Evolutionary conservation across 129 eudicot species (phyloP), one percentile per base, ranked within the genome.

Genomic region (Glebionis coronaria): DNA sequence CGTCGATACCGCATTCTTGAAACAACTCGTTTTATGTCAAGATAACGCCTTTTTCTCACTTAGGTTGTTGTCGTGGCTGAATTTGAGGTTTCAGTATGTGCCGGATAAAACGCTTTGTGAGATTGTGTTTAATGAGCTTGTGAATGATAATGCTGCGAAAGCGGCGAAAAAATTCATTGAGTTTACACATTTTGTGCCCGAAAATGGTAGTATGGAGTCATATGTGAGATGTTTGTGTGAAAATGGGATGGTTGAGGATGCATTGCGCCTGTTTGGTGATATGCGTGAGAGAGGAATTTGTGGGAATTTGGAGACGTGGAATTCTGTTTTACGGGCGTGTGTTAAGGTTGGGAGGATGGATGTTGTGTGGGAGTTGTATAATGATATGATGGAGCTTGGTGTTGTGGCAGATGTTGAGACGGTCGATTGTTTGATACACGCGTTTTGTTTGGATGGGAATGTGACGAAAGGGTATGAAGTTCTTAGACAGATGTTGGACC

Each of bases 351-450:
- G 87, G 15, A 27, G 69, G 64, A 58, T 74, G 16, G 82, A 82
- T 69, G 15, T 72, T 80, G 82, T 90, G 16, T 87, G 91, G 97
- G 78, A 70, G 35, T 80, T 90, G 77, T 84, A 82, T 58, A 69
- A 70, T 28, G 82, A 87, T 53, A 87, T 87, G 97, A 59, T 78
- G 63, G 80, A 75, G n/a, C 12, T 16, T 55, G 92, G 82, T 62
- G 78, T 84, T 79, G 72, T 76, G 52, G 84, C 89, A 1, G 92
- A 81, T 62, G 78, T 84, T 79, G 72, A 78, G 52, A 87, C 89
- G 2, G 68, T 76, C 46, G 85, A 79, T 18, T 72, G 66, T 50
- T 81, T 90, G 59, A 80, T 90, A 54, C 71, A 58, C 47, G 87
- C 97, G 1, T 81, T 78, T 79, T 87, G 95, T 76, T 55, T 76